Percentiles rank a stretch among this genome's conserved stretches.
Evolutionary conservation across 805 yeast species (phyloP).

Genomic region (Zygosaccharomyces lentus): DNA sequence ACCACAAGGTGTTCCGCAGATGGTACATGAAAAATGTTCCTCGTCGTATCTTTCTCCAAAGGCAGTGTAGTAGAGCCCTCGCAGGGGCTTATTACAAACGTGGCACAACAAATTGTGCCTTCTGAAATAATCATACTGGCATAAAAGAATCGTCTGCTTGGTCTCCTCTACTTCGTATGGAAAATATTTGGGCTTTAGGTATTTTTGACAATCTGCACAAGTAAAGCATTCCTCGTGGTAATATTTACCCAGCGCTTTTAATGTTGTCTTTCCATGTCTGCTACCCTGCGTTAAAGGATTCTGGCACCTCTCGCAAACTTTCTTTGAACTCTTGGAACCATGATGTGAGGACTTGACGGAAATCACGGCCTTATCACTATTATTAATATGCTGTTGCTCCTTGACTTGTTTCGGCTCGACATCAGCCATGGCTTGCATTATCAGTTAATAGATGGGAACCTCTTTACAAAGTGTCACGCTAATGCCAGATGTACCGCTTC

Average conservation of each 20-base stretch:
- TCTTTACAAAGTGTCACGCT: not conserved
- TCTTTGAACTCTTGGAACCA: conserved; percentile 19
- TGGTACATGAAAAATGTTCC: conserved; percentile 89
- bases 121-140: conserved; percentile 90
- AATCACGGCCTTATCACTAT: conserved; percentile 3
- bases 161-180: conserved; percentile 55
- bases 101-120: conserved; percentile 81
- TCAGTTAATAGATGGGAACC: not conserved
- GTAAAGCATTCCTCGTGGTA: conserved; percentile 86
- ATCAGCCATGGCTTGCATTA: conserved; percentile 7
- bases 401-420: conserved; percentile 2
- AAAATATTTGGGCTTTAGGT: conserved; percentile 83
- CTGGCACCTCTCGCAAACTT: conserved; percentile 50
- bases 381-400: not conserved
- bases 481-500: not conserved
- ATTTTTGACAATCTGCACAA: conserved; percentile 78
- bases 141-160: conserved; percentile 54
- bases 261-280: conserved; percentile 41
- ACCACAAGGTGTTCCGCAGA: conserved; percentile 82
- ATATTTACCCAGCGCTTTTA: conserved; percentile 73
- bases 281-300: conserved; percentile 56
- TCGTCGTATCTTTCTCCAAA: conserved; percentile 88
- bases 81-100: conserved; percentile 76
- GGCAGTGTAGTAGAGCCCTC: conserved; percentile 94
- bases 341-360: conserved; percentile 1